Evolutionary conservation across 805 yeast species (phyloP).

Genomic region (Myxozyma melibiosi): DNA sequence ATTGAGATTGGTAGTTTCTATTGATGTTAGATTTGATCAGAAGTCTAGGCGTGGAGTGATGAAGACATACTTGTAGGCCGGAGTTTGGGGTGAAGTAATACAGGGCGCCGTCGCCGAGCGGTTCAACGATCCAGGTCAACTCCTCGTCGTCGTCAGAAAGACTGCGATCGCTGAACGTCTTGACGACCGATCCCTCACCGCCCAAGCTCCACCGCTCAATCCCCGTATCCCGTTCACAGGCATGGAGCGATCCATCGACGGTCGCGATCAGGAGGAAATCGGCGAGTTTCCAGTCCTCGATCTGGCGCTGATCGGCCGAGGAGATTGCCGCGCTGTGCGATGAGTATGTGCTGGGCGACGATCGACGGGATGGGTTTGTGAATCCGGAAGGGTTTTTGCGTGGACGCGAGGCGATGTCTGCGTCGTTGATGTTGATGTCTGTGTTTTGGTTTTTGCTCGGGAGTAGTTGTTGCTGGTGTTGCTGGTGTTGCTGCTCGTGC

Average conservation of each 20-base stretch:
- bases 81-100: conserved; percentile 73
- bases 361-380: too few relatives aligned
- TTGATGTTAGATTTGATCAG: neutral
- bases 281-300: conserved; percentile 54
- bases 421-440: too few relatives aligned
- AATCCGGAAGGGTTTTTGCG: too few relatives aligned
- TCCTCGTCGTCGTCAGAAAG: conserved; percentile 41
- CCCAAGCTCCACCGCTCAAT: conserved; percentile 73
- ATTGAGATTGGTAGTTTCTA: conserved; percentile 72
- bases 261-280: conserved; percentile 72
- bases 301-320: conserved; percentile 38
- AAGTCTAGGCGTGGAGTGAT: neutral
- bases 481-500: too few relatives aligned
- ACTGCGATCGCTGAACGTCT: conserved; percentile 38
- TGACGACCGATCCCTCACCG: conserved; percentile 64
- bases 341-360: too few relatives aligned
- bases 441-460: too few relatives aligned
- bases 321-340: neutral
- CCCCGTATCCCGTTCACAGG: conserved; percentile 74
- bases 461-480: too few relatives aligned
- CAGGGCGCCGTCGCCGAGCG: conserved; percentile 78
- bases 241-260: conserved; percentile 85
- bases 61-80: conserved; percentile 61
- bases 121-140: conserved; percentile 85
- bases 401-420: too few relatives aligned